phyloP scores from a whole-genome alignment of 345 rosid species.

The Camelina hispida region DNA sequence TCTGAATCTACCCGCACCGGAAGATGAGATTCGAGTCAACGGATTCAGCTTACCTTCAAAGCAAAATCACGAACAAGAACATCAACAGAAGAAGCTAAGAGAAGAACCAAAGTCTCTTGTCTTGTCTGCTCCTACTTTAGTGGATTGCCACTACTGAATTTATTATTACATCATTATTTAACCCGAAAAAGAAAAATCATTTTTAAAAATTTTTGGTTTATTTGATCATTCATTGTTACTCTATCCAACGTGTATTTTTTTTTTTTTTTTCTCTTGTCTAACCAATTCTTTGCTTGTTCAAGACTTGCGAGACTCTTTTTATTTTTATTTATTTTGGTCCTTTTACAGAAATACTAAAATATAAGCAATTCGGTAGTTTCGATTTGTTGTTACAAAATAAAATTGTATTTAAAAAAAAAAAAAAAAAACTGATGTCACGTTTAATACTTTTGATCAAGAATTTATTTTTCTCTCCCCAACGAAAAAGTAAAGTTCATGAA shows the following conservation, averaged over 20 bases:
- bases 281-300: conserved; percentile 43
- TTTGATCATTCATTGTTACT: conserved; percentile 22
- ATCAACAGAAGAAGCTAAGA: conserved; percentile 43
- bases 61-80: conserved; percentile 55
- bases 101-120: conserved; percentile 57
- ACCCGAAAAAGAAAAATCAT: not conserved
- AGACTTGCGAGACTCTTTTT: conserved; percentile 32
- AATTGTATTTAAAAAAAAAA: conserved; percentile 10
- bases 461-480: not conserved
- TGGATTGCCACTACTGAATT: conserved; percentile 91
- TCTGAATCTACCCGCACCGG: conserved; percentile 95
- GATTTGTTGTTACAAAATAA: conserved; percentile 31
- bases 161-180: conserved; percentile 8
- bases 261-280: not conserved
- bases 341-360: conserved; percentile 15
- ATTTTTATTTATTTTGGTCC: not conserved
- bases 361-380: conserved; percentile 35
- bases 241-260: not conserved
- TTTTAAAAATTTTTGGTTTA: conserved; percentile 23
- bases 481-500: conserved; percentile 32
- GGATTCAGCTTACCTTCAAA: conserved; percentile 58
- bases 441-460: conserved; percentile 34
- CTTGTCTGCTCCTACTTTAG: conserved; percentile 69
- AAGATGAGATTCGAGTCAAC: conserved; percentile 59
- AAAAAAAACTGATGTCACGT: conserved; percentile 34